Evolutionary conservation across 2,329 filamentous ascomycete genomes (phyloP), one percentile per base, ranked within the genome.

Genomic region (Aspergillus neoniger): DNA sequence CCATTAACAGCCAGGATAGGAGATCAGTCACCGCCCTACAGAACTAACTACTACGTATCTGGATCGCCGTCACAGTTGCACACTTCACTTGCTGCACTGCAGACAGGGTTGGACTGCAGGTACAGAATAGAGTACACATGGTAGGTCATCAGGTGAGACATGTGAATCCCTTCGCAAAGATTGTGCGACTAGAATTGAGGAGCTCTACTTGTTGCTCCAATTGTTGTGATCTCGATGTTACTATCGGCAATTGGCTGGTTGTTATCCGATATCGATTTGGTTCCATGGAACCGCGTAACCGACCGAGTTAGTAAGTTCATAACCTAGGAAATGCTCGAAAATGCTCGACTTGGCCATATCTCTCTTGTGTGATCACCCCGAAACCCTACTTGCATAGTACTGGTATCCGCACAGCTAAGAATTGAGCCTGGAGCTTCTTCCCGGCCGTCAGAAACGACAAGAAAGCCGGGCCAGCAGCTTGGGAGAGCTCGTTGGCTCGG

Each of bases 21-120:
- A 50, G 47, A 49, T 30, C 12, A 14, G 25, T n/a, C 25, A n/a
- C 25, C n/a, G 15, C 47, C 15, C 25, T 30, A 30, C 10, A 9
- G 25, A 25, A 50, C 23, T 44, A 25, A 50, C 23, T 44, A 21
- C 25, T 5, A 28, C 25, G 25, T 28, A 32, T 28, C 8, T 28
- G 4, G 14, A 30, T 17, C 15, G 25, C 23, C 21, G 47, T 50
- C 36, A 23, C 21, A 30, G 19, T 43, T n/a, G 32, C 21, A 44
- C 41, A 23, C 21, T 44, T 53, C n/a, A 36, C 51, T 15, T n/a
- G 32, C 51, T 53, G 51, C 36, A 53, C 36, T 12, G 21, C 39
- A 23, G 36, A 53, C 51, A 53, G 17, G 51, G 51, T 41, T n/a
- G 15, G 10, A 6, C 38, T 53, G 51, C 51, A 53, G 51, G 51